Base-by-base conservation (phyloP, 345 rosid genomes). In the Aegle marmelos region DNA sequence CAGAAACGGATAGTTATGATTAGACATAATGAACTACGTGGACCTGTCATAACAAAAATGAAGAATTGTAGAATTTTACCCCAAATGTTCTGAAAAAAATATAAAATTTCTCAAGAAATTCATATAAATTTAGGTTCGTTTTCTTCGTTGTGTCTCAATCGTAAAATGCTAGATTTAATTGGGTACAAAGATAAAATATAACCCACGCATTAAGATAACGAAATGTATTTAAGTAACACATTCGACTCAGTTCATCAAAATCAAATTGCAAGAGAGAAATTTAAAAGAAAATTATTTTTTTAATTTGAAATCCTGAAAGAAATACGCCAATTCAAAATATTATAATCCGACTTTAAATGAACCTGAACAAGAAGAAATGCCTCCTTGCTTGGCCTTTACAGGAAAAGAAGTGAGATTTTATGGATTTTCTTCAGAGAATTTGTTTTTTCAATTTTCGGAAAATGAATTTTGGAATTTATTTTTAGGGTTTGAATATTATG, bases 1-100 rank as follows among this genome's bases (percentile, higher is more conserved):
- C 76, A 78, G 77, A 83, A 91, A 85, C 54, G 90, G 88, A 78
- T 87, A 85, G 36, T 63, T 85, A 77, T 79, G 86, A 30, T 33
- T 79, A 22, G 89, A 78, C 98, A 93, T 93, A 37, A 74, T 83
- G 70, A 73, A 77, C 48, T 69, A 82, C 75, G 81, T 84, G 21
- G 45, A 24, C 76, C 84, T 83, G 83, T 78, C 66, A 63, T 5
- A 64, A 72, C 59, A 78, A 13, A 9, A 45, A 45, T 45, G 17
- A 1, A 45, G 13, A 45, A 11, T 45, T 45, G 5, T 1, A 53
- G 57, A 53, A 53, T 14, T 5, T 16, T 7, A 53, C 57, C 57
- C 0, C 57, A 53, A 50, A 53, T 53, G 17, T 53, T 53, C 57
- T 3, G n/a, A 16, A 19, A 22, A 39, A 39, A 62, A 19, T 0